These are phyloP conservation scores for Trametes elegans DNA, from an alignment of 768 basidiomycete genomes.

Conservation along the genomic window DNA sequence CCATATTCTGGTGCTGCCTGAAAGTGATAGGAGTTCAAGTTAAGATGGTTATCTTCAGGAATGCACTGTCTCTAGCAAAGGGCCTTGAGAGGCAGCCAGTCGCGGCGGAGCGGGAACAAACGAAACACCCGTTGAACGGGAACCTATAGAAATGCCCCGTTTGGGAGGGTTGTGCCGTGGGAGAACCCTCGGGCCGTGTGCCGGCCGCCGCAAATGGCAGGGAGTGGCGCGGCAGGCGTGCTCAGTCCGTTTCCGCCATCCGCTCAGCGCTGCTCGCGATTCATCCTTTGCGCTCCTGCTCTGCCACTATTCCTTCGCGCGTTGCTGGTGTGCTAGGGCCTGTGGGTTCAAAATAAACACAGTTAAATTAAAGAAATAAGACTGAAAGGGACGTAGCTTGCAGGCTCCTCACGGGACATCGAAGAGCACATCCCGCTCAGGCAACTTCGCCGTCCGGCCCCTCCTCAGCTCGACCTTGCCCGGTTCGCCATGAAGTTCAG, in stretches of 20 bases:
- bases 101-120: too few species aligned
- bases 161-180: not conserved
- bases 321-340: not conserved
- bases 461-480: slow-evolving; percentile 17
- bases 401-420: slow-evolving; percentile 7
- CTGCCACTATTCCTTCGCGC: not conserved
- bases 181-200: not conserved
- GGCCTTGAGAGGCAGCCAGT: too few species aligned
- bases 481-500: slow-evolving; percentile 58
- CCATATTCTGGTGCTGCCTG: too few species aligned
- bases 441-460: slow-evolving; percentile 18
- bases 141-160: not conserved
- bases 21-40: too few species aligned
- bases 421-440: slow-evolving; percentile 28
- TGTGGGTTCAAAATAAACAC: not conserved
- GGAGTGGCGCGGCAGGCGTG: not conserved
- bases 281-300: not conserved
- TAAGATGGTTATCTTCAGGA: too few species aligned
- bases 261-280: not conserved
- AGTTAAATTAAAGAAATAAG: not conserved
- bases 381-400: not conserved
- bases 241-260: too few species aligned
- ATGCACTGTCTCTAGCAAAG: too few species aligned
- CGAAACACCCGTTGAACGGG: not conserved
- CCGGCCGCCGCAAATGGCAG: not conserved